Base-by-base conservation (phyloP, 2,329 filamentous ascomycete species). In the Madurella mycetomatis region DNA sequence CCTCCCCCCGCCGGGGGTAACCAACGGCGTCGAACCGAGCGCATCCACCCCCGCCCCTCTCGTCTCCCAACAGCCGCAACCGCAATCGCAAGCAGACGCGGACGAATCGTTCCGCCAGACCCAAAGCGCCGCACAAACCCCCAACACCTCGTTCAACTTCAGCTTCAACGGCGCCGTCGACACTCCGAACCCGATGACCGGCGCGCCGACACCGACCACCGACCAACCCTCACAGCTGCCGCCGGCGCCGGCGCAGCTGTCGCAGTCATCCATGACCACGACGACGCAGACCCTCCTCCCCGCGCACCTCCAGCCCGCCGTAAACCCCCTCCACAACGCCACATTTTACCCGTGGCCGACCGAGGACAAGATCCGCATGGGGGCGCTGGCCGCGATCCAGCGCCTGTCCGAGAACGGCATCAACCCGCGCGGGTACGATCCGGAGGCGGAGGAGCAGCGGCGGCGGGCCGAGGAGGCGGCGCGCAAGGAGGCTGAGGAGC, bases 291-390 rank as follows among this genome's bases (percentile, higher is more conserved):
- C 74, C 1, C 72, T 67, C 4, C 73, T 84, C 1, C 81, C 81
- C 1, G 72, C 76, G 32, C 69, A 73, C 49, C 71, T 81, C 55
- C 72, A 70, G 49, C 72, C 73, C 50, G 77, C 75, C 60, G 67
- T 83, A 44, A 84, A 87, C 63, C 80, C 82, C 0, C 69, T 78
- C 16, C 76, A 77, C 9, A 77, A 79, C 9, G 74, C 79, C 39
- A 66, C 75, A n/a, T 95, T 91, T 72, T 78, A 84, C 45, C 89
- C 90, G 1, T 95, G 89, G 89, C 89, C 89, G 0, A 76, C 75
- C 30, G 84, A 89, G 58, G 82, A 86, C 32, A 80, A 83, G 55
- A 88, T 94, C 58, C 80, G 83, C 32, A 73, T 75, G 15, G 88
- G 90, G 37, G 84, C 84, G 1, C 74, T 95, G 41, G 85, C 84